Evolutionary conservation across 2,329 filamentous ascomycete genomes (phyloP).

Genomic region (Aspergillus clavatus): DNA sequence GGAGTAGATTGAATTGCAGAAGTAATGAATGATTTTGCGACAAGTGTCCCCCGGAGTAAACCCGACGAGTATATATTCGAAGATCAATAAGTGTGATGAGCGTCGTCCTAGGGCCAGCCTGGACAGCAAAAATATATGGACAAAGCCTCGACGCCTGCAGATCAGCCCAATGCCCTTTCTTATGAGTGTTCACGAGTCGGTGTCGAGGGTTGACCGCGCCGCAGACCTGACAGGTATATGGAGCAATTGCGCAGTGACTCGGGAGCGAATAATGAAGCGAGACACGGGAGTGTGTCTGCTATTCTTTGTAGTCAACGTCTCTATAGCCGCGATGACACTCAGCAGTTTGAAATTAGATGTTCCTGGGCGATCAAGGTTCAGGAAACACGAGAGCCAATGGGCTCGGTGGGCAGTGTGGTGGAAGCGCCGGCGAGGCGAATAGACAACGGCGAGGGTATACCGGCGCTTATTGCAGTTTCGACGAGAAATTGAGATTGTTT

Average conservation of each 20-base stretch:
- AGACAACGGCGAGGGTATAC: conserved; percentile 8
- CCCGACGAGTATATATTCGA: conserved; percentile 3
- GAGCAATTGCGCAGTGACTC: conserved; percentile 2
- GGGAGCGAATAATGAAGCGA: conserved; percentile 5
- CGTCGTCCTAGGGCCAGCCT: conserved; percentile 16
- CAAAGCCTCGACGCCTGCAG: background rate
- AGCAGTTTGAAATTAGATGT: conserved; percentile 16
- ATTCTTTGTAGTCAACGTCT: conserved; percentile 14
- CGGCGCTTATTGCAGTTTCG: conserved; percentile 18
- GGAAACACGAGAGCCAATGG: conserved; percentile 15
- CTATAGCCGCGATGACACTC: conserved; percentile 19
- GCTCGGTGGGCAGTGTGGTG: conserved; percentile 4
- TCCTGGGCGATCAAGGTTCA: conserved; percentile 4
- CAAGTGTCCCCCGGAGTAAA: conserved; percentile 1
- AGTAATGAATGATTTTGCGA: conserved; percentile 1
- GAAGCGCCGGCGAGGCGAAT: conserved; percentile 22
- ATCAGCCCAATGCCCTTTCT: background rate
- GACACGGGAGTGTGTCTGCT: conserved; percentile 10
- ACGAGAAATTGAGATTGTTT: too few relatives aligned
- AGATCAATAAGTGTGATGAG: conserved; percentile 7
- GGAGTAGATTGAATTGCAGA: too few relatives aligned
- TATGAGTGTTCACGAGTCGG: background rate
- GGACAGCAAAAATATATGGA: conserved; percentile 6
- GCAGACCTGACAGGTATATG: background rate
- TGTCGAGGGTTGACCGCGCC: background rate